A percentile compares a stretch with the other conserved stretches of the same genome.
These are phyloP conservation scores for Tricholoma furcatifolium DNA, from an alignment of 768 basidiomycete genomes.

Conservation along the genomic window DNA sequence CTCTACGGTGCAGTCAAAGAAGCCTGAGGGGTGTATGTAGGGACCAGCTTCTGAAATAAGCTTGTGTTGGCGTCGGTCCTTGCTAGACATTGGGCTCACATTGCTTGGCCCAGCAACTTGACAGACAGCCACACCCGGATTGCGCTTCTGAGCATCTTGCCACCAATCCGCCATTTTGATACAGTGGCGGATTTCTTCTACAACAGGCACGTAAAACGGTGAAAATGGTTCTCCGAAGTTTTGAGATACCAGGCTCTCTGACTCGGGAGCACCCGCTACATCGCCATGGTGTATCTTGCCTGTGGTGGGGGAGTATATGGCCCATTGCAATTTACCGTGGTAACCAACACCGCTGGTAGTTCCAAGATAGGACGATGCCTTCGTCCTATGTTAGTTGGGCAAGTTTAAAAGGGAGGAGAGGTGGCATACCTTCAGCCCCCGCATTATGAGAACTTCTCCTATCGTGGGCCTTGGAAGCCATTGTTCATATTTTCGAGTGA, in stretches of 20 bases:
- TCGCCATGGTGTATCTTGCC: slow-evolving; percentile 38
- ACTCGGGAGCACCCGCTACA: slow-evolving; percentile 33
- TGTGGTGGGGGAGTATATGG: slow-evolving; percentile 43
- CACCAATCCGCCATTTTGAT: slow-evolving; percentile 49
- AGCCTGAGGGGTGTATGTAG: slow-evolving; percentile 41
- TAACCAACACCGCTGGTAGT: slow-evolving; percentile 44
- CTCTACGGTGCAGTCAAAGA: slow-evolving; percentile 65
- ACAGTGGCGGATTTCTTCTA: slow-evolving; percentile 44
- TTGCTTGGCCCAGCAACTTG: slow-evolving; percentile 18
- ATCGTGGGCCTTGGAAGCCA: slow-evolving; percentile 49
- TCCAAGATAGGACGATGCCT: slow-evolving; percentile 35
- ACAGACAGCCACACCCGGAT: slow-evolving; percentile 13
- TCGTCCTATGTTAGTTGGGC: not conserved
- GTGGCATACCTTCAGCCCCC: slow-evolving; percentile 44
- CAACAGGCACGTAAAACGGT: slow-evolving; percentile 43
- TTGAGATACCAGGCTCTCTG: slow-evolving; percentile 25
- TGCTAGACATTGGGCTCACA: slow-evolving; percentile 2
- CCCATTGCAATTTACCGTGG: slow-evolving; percentile 50
- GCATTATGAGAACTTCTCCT: slow-evolving; percentile 54
- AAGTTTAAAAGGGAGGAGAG: not conserved
- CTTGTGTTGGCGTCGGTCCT: slow-evolving; percentile 34
- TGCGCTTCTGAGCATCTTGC: slow-evolving; percentile 30
- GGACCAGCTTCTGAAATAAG: slow-evolving; percentile 53
- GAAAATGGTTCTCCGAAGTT: slow-evolving; percentile 40
- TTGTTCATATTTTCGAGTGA: slow-evolving; percentile 42